A percentile compares a stretch with the other conserved stretches of the same genome.
These are phyloP conservation scores for Huntiella decipiens DNA, from an alignment of 2,329 filamentous ascomycete genomes.

Conservation along the genomic window DNA sequence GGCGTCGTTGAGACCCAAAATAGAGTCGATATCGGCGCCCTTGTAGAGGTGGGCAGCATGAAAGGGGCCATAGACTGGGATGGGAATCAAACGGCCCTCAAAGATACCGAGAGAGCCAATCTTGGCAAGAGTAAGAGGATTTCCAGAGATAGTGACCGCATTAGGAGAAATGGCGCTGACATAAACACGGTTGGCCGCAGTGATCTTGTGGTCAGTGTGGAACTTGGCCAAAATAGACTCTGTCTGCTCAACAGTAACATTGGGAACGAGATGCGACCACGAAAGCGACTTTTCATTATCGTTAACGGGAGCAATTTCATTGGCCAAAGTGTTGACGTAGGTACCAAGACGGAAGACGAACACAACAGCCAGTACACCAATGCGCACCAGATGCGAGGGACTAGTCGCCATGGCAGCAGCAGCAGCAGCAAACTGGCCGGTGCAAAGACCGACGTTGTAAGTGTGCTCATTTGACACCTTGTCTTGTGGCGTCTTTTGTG, in stretches of 20 bases:
- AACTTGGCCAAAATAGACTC: constrained; percentile 35
- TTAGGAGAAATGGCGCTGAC: constrained; percentile 31
- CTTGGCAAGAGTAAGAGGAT: constrained; percentile 27
- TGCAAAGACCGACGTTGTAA: constrained; percentile 45
- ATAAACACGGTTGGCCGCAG: constrained; percentile 29
- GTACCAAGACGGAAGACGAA: constrained; percentile 47
- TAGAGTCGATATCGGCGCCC: constrained; percentile 23
- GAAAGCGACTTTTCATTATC: constrained; percentile 29
- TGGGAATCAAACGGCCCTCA: constrained; percentile 24
- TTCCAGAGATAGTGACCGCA: constrained; percentile 34
- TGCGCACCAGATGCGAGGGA: constrained; percentile 38
- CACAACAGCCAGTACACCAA: constrained; percentile 44
- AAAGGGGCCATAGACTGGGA: constrained; percentile 37
- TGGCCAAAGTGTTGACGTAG: constrained; percentile 31
- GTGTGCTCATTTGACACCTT: constrained; percentile 29
- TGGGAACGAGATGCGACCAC: constrained; percentile 50
- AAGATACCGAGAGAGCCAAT: constrained; percentile 24
- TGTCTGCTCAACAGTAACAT: constrained; percentile 30
- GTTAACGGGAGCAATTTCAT: constrained; percentile 22
- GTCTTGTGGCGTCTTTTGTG: constrained; percentile 36
- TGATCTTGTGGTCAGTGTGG: constrained; percentile 27
- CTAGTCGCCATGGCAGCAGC: constrained; percentile 46
- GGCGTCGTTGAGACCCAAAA: constrained; percentile 26
- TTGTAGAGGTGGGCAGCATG: constrained; percentile 36
- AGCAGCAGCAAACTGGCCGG: constrained; percentile 49